Evolutionary conservation across 2,329 filamentous ascomycete genomes (phyloP).

Genomic region (Dactylella cylindrospora): DNA sequence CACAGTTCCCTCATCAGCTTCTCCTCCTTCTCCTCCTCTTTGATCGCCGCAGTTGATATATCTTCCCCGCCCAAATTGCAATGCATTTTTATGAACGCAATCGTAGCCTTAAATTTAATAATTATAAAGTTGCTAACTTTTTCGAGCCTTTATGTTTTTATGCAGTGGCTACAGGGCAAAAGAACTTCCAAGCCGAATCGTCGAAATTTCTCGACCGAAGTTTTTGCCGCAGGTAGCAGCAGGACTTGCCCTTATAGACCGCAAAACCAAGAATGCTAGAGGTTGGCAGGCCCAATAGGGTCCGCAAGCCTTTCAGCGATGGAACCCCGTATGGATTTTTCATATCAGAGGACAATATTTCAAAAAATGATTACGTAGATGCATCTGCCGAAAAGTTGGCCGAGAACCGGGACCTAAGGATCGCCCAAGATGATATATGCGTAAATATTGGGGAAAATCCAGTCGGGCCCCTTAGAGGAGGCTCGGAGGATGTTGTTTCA

Average conservation of each 20-base stretch:
- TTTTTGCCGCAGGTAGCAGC: too few relatives aligned
- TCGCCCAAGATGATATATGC: conserved; percentile 23
- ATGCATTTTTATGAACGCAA: too few relatives aligned
- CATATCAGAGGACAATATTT: conserved; percentile 17
- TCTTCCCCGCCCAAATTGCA: too few relatives aligned
- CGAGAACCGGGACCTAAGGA: conserved; percentile 16
- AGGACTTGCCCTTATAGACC: conserved; percentile 7
- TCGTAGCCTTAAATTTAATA: too few relatives aligned
- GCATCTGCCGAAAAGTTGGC: conserved; percentile 17
- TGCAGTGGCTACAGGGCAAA: conserved; percentile 5
- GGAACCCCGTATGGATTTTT: conserved; percentile 18
- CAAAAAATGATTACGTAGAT: conserved; percentile 12
- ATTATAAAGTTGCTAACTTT: too few relatives aligned
- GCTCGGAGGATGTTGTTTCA: conserved; percentile 18
- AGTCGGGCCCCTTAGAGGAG: conserved; percentile 3
- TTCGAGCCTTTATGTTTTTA: too few relatives aligned
- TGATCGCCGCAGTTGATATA: too few relatives aligned
- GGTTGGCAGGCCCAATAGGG: conserved; percentile 16
- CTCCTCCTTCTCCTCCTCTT: conserved; percentile 17
- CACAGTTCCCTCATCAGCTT: conserved; percentile 20
- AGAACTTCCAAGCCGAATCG: neutral
- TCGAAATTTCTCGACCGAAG: neutral
- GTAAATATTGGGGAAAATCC: conserved; percentile 13
- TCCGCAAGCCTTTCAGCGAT: conserved; percentile 21
- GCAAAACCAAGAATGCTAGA: conserved; percentile 20